Evolutionary conservation across 1,139 yeast species (phyloP).

Genomic region (Kazachstania sp.): DNA sequence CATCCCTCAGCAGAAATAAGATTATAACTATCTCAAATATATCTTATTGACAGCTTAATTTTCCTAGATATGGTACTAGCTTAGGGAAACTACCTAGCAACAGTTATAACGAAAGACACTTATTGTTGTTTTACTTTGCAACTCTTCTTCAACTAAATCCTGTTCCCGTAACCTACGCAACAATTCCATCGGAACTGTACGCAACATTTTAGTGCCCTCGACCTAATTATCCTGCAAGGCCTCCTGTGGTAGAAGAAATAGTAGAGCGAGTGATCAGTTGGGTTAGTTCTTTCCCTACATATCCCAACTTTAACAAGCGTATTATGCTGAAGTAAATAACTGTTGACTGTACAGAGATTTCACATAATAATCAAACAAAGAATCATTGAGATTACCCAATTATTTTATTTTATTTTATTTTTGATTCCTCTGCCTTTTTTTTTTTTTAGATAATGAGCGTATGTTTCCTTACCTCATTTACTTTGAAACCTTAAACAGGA

Average conservation of each 20-base stretch:
- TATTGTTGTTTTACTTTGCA: too few species aligned
- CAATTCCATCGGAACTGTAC: too few species aligned
- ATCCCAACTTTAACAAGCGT: not conserved
- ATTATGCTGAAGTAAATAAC: not conserved
- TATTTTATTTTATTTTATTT: not conserved
- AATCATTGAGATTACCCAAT: not conserved
- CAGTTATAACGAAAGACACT: too few species aligned
- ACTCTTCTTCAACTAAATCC: too few species aligned
- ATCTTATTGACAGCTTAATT: too few species aligned
- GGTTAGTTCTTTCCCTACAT: not conserved
- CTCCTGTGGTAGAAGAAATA: not conserved
- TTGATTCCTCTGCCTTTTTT: not conserved
- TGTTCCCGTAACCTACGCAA: too few species aligned
- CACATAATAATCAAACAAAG: not conserved
- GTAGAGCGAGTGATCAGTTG: not conserved
- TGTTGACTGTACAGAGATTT: not conserved
- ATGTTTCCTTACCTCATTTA: not conserved
- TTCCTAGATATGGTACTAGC: too few species aligned
- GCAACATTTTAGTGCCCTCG: not conserved
- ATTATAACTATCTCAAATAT: too few species aligned
- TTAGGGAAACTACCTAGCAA: too few species aligned
- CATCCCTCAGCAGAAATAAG: too few species aligned
- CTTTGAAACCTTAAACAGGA: not conserved
- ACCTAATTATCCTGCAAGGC: not conserved
- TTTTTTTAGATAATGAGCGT: not conserved